Evolutionary conservation across 257 asterid species (phyloP).

Genomic region (Fraxinus quadrangulata): DNA sequence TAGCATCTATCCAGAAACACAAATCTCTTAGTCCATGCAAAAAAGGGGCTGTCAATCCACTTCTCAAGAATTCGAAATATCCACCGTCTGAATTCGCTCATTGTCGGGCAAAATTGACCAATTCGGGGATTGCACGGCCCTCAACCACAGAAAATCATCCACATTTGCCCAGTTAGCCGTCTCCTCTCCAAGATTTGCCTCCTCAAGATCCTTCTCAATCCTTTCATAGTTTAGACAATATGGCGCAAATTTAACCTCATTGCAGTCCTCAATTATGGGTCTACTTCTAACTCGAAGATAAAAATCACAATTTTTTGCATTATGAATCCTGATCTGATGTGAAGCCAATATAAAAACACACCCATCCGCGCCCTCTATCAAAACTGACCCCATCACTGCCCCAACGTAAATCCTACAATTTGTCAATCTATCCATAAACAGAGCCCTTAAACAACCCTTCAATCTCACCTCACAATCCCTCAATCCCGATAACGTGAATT

Average conservation of each 20-base stretch:
- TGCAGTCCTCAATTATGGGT: slow-evolving; percentile 84
- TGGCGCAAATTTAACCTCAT: slow-evolving; percentile 69
- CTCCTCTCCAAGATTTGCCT: slow-evolving; percentile 78
- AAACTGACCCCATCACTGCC: slow-evolving; percentile 58
- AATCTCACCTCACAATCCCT: slow-evolving; percentile 64
- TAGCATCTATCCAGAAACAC: neutral
- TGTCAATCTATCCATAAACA: slow-evolving; percentile 64
- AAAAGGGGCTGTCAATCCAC: slow-evolving; percentile 21
- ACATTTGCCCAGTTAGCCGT: slow-evolving; percentile 82
- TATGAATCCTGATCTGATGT: slow-evolving; percentile 84
- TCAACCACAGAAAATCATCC: slow-evolving; percentile 87
- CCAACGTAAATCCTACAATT: slow-evolving; percentile 68
- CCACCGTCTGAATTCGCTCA: slow-evolving; percentile 44
- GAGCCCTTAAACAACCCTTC: slow-evolving; percentile 72
- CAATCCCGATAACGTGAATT: slow-evolving; percentile 65
- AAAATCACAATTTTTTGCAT: slow-evolving; percentile 68
- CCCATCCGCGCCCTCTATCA: slow-evolving; percentile 72
- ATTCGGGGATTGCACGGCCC: slow-evolving; percentile 85
- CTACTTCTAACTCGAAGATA: slow-evolving; percentile 82
- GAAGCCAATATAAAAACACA: slow-evolving; percentile 74
- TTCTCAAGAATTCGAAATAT: slow-evolving; percentile 36
- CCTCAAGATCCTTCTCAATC: slow-evolving; percentile 59
- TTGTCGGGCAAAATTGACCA: slow-evolving; percentile 72
- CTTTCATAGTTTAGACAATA: slow-evolving; percentile 66
- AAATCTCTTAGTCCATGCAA: slow-evolving; percentile 3